Evolutionary conservation across 192 early-diverging fungal species (phyloP), one percentile per base, ranked within the genome.

Genomic region (Backusella macrospora): DNA sequence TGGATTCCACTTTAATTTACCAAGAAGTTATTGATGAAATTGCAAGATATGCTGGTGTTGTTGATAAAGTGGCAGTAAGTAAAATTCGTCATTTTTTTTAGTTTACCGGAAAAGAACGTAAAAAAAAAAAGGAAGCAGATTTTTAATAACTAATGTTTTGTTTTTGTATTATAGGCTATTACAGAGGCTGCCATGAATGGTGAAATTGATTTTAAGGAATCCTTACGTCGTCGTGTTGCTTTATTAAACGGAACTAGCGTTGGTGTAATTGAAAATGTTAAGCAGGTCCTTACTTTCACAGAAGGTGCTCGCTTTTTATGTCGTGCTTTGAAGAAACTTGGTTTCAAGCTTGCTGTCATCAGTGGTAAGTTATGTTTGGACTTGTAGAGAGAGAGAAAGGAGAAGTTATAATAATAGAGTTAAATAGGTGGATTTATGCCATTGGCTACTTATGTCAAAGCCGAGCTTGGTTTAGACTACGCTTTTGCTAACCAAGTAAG

Each of bases 1-100:
- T 99, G 98, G 98, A 99, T 80, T 97, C 96, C 4, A 99, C 98
- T 6, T 78, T 99, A 40, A 99, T 99, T 76, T 92, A 94, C 81
- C 98, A 99, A 81, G 98, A 99, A 72, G 96, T 98, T 34, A 99
- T 99, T 87, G 98, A 99, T 80, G 98, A 99, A 85, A 95, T 99
- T 84, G 98, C 96, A 5, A 84, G 91, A 37, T 84, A 93, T 73
- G 91, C 95, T 13, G 96, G 96, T 55, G 95, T 99, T 48, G 94
- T 96, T 42, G 89, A 93, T 18, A 79, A 96, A 76, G 96, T 99
- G 18, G 89, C 98, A 5, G 92, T 93, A 86, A 79, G 88, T 80
- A 63, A 9, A 62, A 48, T 43, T 46, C 52, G 62, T 15, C 15
- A 10, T 26, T 62, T 37, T 62, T 37, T 68, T 78, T 45, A 49